phyloP scores from a whole-genome alignment of 805 yeast genomes.

The Yarrowia sp. region DNA sequence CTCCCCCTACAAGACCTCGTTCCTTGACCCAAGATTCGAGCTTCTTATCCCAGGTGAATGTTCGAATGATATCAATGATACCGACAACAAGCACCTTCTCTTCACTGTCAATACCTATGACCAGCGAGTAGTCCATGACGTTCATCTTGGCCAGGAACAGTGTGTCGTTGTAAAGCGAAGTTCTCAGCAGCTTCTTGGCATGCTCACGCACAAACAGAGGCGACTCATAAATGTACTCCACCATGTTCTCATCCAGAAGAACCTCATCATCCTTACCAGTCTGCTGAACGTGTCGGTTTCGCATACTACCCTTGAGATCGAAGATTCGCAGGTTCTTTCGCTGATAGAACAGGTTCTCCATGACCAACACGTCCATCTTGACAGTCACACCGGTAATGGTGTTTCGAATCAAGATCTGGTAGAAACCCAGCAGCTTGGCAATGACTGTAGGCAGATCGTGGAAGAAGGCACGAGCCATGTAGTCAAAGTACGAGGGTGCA shows the following conservation, averaged over 20 bases:
- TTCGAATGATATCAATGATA: constrained; percentile 89
- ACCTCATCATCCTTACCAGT: constrained; percentile 97
- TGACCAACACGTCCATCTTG: constrained; percentile 88
- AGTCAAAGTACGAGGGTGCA: constrained; percentile 96
- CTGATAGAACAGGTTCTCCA: constrained; percentile 93
- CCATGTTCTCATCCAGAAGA: constrained; percentile 94
- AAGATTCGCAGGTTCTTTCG: constrained; percentile 82
- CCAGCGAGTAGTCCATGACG: constrained; percentile 97
- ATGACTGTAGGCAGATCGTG: constrained; percentile 94
- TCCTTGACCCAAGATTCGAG: constrained; percentile 99
- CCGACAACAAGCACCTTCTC: constrained; percentile 81
- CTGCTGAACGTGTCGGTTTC: constrained; percentile 94
- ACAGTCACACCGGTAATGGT: constrained; percentile 75
- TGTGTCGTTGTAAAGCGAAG: constrained; percentile 95
- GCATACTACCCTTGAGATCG: constrained; percentile 97
- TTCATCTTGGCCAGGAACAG: constrained; percentile 94
- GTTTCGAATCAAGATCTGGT: constrained; percentile 88
- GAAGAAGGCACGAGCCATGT: constrained; percentile 92
- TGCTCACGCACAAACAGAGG: constrained; percentile 94
- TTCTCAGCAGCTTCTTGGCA: constrained; percentile 81
- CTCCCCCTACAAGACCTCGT: constrained; percentile 82
- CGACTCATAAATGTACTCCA: constrained; percentile 93
- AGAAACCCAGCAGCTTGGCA: constrained; percentile 94
- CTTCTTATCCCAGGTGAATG: constrained; percentile 98
- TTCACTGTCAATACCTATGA: constrained; percentile 82